Evolutionary conservation across 2,329 filamentous ascomycete genomes (phyloP).

Genomic region (Juglanconis oblonga): DNA sequence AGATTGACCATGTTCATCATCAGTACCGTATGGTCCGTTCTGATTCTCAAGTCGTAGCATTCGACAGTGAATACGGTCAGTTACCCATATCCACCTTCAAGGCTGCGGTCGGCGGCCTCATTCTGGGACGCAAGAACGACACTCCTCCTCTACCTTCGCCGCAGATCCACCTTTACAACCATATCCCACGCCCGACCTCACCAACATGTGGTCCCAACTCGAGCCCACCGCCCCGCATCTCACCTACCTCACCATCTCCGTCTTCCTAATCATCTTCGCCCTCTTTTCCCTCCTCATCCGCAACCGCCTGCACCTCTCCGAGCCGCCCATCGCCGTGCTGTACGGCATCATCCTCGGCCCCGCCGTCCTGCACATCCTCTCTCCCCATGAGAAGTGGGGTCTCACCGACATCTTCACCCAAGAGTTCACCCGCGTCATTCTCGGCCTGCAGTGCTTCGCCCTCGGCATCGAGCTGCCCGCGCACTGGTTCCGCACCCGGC

Average conservation of each 20-base stretch:
- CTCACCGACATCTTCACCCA: conserved; percentile 8
- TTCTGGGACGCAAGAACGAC: no score
- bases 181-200: background rate
- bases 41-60: background rate
- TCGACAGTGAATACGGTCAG: background rate
- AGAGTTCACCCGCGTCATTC: conserved; percentile 68
- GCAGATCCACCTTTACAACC: background rate
- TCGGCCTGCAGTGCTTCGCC: conserved; percentile 72
- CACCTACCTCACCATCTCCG: conserved; percentile 9
- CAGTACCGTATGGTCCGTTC: no score
- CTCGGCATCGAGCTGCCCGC: conserved; percentile 68
- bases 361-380: conserved; percentile 2
- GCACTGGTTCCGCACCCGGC: conserved; percentile 22
- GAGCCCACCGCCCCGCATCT: conserved; percentile 12
- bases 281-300: conserved; percentile 13
- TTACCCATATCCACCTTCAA: no score
- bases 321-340: conserved; percentile 9
- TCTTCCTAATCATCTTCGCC: conserved; percentile 11
- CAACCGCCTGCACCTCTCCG: conserved; percentile 15
- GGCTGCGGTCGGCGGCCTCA: no score
- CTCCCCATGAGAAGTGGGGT: conserved; percentile 7
- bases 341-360: conserved; percentile 15
- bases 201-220: conserved; percentile 16
- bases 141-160: background rate
- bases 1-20: background rate